Conservation (phyloP, 169 alveolate species). For the Cryptosporidium viatorum region DNA sequence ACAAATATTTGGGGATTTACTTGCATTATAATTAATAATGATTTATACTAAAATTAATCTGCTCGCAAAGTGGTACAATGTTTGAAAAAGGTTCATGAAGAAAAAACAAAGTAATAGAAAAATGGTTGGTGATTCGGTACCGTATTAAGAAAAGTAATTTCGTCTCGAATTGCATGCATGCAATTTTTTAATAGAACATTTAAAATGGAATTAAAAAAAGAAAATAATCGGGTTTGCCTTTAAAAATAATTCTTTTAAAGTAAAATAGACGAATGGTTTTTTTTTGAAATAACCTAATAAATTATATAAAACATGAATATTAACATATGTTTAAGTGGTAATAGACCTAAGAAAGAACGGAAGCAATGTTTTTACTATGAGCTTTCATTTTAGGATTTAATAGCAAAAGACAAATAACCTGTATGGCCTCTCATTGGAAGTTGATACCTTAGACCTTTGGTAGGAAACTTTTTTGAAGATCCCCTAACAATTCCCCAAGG, state of each 20-base stretch:
- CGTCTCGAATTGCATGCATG: constrained; percentile 8
- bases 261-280: not conserved
- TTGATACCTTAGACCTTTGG: constrained; percentile 61
- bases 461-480: constrained; percentile 29
- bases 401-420: constrained; percentile 66
- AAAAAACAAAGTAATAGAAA: not conserved
- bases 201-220: not conserved
- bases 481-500: constrained; percentile 87
- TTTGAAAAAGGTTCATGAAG: not conserved
- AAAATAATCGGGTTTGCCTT: not conserved
- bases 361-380: not conserved
- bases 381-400: not conserved
- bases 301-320: not conserved
- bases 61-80: not conserved
- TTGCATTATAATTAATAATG: too few species aligned
- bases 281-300: not conserved
- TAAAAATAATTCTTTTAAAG: not conserved
- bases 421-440: constrained; percentile 75
- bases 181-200: not conserved
- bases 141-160: not conserved
- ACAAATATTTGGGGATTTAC: not conserved
- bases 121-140: too few species aligned
- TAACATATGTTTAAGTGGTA: not conserved
- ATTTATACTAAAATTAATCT: too few species aligned
- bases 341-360: not conserved